These are phyloP conservation scores for Stenogyne calaminthoides DNA, from an alignment of 305 asterid genomes.

Conservation along the genomic window DNA sequence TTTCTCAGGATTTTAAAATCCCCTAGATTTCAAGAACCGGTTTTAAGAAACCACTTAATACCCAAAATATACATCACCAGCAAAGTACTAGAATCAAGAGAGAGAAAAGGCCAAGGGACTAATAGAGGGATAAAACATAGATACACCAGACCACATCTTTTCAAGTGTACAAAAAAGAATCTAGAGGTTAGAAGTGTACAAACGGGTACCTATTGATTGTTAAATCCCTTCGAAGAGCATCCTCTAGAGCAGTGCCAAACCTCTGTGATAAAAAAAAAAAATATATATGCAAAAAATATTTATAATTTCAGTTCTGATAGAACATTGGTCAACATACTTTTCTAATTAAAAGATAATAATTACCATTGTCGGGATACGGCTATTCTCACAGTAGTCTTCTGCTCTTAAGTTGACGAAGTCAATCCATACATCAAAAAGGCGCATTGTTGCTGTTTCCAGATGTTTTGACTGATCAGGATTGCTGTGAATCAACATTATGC, in stretches of 20 bases:
- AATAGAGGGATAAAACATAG: background rate
- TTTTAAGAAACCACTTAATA: no score
- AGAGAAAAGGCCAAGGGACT: background rate
- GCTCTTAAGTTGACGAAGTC: conserved; percentile 96
- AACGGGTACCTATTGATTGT: conserved; percentile 78
- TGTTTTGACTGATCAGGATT: conserved; percentile 98
- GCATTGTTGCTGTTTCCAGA: conserved; percentile 97
- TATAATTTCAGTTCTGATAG: conserved; percentile 4
- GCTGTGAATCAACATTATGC: conserved; percentile 43
- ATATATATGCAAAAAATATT: background rate
- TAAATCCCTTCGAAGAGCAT: conserved; percentile 91
- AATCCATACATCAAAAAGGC: conserved; percentile 73
- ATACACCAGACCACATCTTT: conserved; percentile 6
- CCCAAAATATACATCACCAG: no score
- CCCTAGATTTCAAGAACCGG: no score
- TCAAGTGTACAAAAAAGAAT: background rate
- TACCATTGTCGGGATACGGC: conserved; percentile 94
- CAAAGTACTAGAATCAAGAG: background rate
- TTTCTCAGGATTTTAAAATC: no score
- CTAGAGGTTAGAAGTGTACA: background rate
- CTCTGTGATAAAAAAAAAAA: conserved; percentile 48
- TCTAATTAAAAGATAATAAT: background rate
- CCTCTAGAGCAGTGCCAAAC: conserved; percentile 90
- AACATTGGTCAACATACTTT: background rate
- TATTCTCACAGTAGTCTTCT: conserved; percentile 84